These are phyloP conservation scores for Hansenula sp. DNA, from an alignment of 1,139 yeast species.

Conservation along the genomic window DNA sequence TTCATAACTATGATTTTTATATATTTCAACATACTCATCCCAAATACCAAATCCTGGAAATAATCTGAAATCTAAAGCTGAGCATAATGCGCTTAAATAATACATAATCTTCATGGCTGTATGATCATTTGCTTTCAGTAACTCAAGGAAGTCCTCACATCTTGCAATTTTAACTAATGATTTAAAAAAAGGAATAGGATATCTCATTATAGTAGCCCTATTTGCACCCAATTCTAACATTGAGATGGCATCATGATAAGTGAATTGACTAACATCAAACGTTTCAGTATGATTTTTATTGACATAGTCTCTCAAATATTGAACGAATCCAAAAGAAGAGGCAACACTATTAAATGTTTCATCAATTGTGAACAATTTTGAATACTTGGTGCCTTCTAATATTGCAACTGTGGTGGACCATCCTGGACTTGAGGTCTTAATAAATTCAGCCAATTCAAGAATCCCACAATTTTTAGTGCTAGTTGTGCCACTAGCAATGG, in stretches of 20 bases:
- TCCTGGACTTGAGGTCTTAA: background rate
- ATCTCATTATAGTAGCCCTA: background rate
- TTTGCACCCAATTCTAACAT: background rate
- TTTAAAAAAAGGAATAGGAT: background rate
- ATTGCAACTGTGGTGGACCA: background rate
- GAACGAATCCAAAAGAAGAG: background rate
- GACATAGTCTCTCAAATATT: background rate
- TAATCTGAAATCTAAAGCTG: slow-evolving; percentile 18
- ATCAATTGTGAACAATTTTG: background rate
- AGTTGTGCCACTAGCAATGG: background rate
- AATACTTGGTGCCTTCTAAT: background rate
- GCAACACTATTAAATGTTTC: background rate
- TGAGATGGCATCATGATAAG: background rate
- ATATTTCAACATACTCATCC: slow-evolving; percentile 22
- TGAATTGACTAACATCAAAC: background rate
- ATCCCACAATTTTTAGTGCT: background rate
- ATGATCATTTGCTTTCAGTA: background rate
- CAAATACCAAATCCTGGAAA: slow-evolving; percentile 18
- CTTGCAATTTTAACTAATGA: background rate
- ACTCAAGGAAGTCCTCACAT: background rate
- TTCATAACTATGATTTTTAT: slow-evolving; percentile 6
- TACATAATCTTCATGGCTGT: slow-evolving; percentile 19
- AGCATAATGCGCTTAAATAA: slow-evolving; percentile 15
- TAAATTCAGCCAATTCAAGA: background rate
- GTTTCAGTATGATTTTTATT: background rate